Evolutionary conservation across 2,329 filamentous ascomycete species (phyloP).

Genomic region (Macrophomina pseudophaseolina): DNA sequence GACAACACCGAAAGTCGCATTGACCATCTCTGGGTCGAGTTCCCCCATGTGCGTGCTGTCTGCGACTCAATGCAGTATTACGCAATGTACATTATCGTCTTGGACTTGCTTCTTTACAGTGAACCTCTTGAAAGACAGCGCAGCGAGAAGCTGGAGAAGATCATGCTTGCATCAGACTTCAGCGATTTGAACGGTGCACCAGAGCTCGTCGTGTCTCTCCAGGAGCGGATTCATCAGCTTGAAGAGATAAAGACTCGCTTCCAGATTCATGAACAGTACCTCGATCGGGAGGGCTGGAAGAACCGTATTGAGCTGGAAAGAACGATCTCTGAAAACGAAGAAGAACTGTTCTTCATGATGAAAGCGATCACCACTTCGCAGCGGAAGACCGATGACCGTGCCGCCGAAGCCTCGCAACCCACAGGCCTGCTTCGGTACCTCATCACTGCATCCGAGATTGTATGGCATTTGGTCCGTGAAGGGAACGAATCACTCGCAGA

Average conservation of each 20-base stretch:
- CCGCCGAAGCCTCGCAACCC: slow-evolving; percentile 65
- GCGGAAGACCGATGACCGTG: slow-evolving; percentile 75
- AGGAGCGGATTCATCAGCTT: slow-evolving; percentile 89
- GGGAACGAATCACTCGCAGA: slow-evolving; percentile 88
- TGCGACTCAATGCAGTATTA: slow-evolving; percentile 99
- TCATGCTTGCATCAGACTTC: slow-evolving; percentile 98
- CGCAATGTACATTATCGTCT: slow-evolving; percentile 95
- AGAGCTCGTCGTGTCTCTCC: slow-evolving; percentile 87
- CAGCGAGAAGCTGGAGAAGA: slow-evolving; percentile 93
- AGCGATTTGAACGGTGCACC: slow-evolving; percentile 94
- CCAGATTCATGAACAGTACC: slow-evolving; percentile 84
- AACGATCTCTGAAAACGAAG: slow-evolving; percentile 86
- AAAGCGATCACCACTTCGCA: slow-evolving; percentile 98
- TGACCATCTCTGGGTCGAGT: slow-evolving; percentile 96
- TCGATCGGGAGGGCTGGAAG: slow-evolving; percentile 90
- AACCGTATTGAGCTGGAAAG: slow-evolving; percentile 87
- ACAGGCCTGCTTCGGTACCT: slow-evolving; percentile 88
- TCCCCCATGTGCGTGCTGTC: slow-evolving; percentile 89
- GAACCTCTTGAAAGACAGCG: slow-evolving; percentile 98
- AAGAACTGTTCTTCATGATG: slow-evolving; percentile 99
- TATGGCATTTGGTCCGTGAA: slow-evolving; percentile 94
- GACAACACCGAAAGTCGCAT: slow-evolving; percentile 77
- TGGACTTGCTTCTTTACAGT: slow-evolving; percentile 93
- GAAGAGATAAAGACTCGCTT: slow-evolving; percentile 97
- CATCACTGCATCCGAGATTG: slow-evolving; percentile 91